Conservation (phyloP, 2,329 filamentous ascomycete genomes). For the Ophiognomonia clavigignenti-juglandacearum region DNA sequence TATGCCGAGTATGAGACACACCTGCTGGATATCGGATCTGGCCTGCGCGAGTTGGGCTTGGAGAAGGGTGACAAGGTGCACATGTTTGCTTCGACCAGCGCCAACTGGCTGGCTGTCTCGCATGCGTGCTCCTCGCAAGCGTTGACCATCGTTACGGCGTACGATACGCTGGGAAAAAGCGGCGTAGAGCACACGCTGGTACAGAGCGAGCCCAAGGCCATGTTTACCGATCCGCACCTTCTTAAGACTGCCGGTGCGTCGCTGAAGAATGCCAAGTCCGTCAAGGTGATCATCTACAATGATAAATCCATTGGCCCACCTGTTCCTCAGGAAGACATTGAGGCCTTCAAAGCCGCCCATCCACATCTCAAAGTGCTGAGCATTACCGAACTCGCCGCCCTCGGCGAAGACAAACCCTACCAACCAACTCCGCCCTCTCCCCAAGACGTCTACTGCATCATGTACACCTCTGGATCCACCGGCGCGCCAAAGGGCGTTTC, state of each 20-base stretch:
- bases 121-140: conserved; percentile 78
- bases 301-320: conserved; percentile 41
- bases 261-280: conserved; percentile 49
- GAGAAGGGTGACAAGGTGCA: conserved; percentile 65
- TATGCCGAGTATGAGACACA: conserved; percentile 75
- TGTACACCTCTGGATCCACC: conserved; percentile 86
- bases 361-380: conserved; percentile 49
- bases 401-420: conserved; percentile 63
- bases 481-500: conserved; percentile 86
- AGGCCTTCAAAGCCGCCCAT: conserved; percentile 52
- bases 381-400: conserved; percentile 48
- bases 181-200: conserved; percentile 82
- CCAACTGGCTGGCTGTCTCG: conserved; percentile 79
- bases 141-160: conserved; percentile 87
- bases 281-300: conserved; percentile 61
- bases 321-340: conserved; percentile 48
- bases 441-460: conserved; percentile 77
- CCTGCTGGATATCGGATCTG: conserved; percentile 65
- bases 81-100: conserved; percentile 79
- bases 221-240: conserved; percentile 83
- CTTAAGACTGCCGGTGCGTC: conserved; percentile 54
- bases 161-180: conserved; percentile 83
- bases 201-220: conserved; percentile 74
- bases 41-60: conserved; percentile 70
- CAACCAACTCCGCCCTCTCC: conserved; percentile 67